Evolutionary conservation across 352 stramenopile genomes (phyloP).

Genomic region (Pythium aquatile): DNA sequence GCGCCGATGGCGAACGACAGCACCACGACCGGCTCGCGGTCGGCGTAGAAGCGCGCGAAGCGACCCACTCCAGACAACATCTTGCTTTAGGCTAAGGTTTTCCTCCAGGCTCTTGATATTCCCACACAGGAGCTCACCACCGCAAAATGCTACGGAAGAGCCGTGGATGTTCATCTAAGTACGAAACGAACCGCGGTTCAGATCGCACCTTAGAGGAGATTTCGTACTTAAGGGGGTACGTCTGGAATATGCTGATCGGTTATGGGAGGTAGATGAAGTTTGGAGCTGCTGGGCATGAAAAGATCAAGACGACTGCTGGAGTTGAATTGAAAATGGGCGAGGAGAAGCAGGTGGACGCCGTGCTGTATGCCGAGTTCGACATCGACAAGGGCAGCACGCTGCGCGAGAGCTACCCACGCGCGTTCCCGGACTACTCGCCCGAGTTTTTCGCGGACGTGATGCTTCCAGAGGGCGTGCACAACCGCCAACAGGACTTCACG

Average conservation of each 20-base stretch:
- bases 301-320: neutral
- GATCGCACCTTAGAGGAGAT: neutral
- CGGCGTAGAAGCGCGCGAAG: constrained; percentile 83
- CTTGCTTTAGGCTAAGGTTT: neutral
- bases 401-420: constrained; percentile 58
- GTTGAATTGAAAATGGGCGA: neutral
- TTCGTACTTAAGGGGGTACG: constrained; percentile 15
- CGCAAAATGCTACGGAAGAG: constrained; percentile 5
- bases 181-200: constrained; percentile 1
- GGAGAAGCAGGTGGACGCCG: constrained; percentile 55
- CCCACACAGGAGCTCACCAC: constrained; percentile 4
- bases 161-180: neutral
- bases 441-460: constrained; percentile 91
- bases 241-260: constrained; percentile 12
- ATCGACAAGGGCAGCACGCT: constrained; percentile 87
- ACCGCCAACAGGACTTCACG: constrained; percentile 82
- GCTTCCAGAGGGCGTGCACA: constrained; percentile 87
- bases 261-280: constrained; percentile 23
- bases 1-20: constrained; percentile 75
- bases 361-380: constrained; percentile 86
- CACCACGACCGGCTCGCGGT: constrained; percentile 86
- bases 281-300: neutral
- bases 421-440: constrained; percentile 73
- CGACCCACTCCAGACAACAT: constrained; percentile 42
- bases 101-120: neutral